Percentiles rank a stretch among this genome's conserved stretches.
These are phyloP conservation scores for Talaromyces thailandensis DNA, from an alignment of 495 filamentous ascomycete species.

Conservation along the genomic window DNA sequence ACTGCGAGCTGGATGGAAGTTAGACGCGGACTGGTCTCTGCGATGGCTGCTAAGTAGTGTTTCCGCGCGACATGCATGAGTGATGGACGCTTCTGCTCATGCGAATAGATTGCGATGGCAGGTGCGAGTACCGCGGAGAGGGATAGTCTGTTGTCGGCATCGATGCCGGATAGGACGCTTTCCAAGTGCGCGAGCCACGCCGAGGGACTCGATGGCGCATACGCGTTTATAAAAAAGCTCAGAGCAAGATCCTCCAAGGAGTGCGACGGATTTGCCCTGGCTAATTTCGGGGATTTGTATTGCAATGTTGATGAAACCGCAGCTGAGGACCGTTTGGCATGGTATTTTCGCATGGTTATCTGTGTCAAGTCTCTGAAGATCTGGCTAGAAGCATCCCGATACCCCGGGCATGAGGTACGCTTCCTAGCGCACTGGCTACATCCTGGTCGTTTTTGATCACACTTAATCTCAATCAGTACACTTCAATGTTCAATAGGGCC, in stretches of 20 bases:
- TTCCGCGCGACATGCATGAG: neutral
- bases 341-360: neutral
- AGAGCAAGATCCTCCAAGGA: neutral
- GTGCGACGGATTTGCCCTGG: neutral
- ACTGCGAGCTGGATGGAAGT: neutral
- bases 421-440: neutral
- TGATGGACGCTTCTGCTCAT: neutral
- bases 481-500: neutral
- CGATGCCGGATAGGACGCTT: neutral
- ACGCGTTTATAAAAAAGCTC: neutral
- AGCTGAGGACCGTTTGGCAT: neutral
- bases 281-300: neutral
- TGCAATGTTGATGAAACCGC: neutral
- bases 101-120: neutral
- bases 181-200: neutral
- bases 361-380: neutral
- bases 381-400: neutral
- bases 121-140: neutral
- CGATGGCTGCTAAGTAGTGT: neutral
- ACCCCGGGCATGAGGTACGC: neutral
- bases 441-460: neutral
- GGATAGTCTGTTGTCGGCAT: neutral
- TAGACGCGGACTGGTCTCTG: neutral
- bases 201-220: neutral
- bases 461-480: neutral